phyloP scores from a whole-genome alignment of 805 yeast genomes.

The Jamesozyma hellenica region DNA sequence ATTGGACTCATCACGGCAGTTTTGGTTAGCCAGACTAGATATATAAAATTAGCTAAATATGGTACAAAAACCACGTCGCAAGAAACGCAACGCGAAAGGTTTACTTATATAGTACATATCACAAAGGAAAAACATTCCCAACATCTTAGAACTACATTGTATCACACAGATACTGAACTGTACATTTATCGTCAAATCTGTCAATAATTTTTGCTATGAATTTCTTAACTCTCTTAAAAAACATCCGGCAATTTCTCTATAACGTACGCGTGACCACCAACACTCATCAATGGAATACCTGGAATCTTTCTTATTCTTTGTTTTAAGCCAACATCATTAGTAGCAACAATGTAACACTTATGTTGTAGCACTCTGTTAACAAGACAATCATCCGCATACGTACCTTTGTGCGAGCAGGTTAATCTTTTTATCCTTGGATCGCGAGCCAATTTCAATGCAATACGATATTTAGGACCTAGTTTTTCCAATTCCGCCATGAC shows the following conservation, averaged over 20 bases:
- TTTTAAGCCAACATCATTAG: conserved; percentile 94
- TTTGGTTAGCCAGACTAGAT: too few species aligned
- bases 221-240: conserved; percentile 33
- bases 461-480: conserved; percentile 87
- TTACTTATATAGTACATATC: too few species aligned
- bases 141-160: too few species aligned
- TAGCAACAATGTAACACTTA: conserved; percentile 94
- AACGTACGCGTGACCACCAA: conserved; percentile 85
- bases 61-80: too few species aligned
- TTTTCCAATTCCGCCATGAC: conserved; percentile 97
- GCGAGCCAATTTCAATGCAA: conserved; percentile 83
- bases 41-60: too few species aligned
- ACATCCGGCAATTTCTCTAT: conserved; percentile 93
- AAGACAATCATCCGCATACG: conserved; percentile 96
- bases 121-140: too few species aligned
- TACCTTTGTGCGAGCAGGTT: conserved; percentile 87
- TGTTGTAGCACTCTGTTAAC: conserved; percentile 91
- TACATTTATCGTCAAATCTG: too few species aligned
- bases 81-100: too few species aligned
- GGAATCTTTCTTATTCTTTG: conserved; percentile 92
- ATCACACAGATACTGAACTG: too few species aligned
- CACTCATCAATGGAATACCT: conserved; percentile 94
- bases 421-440: conserved; percentile 86
- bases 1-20: too few species aligned
- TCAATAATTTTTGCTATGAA: too few species aligned